phyloP scores from a whole-genome alignment of 192 early-diverging fungal species.

The Entophlyctis luteolus region DNA sequence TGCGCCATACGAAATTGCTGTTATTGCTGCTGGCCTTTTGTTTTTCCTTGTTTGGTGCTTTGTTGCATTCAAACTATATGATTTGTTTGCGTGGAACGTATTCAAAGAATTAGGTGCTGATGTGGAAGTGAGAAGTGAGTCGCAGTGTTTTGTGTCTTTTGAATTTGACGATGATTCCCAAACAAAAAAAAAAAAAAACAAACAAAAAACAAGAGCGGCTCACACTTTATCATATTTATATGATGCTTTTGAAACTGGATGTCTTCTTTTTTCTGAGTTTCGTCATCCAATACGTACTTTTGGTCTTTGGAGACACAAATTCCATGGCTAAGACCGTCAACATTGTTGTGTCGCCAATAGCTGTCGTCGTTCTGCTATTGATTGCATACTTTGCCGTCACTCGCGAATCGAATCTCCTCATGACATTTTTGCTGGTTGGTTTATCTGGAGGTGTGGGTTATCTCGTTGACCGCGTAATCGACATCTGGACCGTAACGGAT shows the following conservation, averaged over 20 bases:
- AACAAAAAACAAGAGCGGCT: constrained; percentile 43
- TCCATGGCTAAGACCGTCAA: constrained; percentile 3
- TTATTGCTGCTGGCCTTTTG: constrained; percentile 32
- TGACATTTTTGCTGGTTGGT: constrained; percentile 57
- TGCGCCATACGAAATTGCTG: constrained; percentile 25
- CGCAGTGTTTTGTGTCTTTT: too few species aligned
- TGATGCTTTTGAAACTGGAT: constrained; percentile 76
- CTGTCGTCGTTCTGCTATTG: constrained; percentile 58
- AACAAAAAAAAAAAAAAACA: too few species aligned
- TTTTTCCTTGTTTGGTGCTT: constrained; percentile 44
- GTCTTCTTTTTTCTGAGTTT: constrained; percentile 79
- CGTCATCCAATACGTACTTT: constrained; percentile 61
- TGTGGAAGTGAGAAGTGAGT: constrained; percentile 46
- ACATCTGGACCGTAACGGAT: constrained; percentile 50
- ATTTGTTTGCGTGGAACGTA: constrained; percentile 56
- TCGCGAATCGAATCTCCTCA: constrained; percentile 58
- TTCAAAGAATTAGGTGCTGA: constrained; percentile 60
- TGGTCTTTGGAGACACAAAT: constrained; percentile 46
- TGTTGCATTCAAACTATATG: constrained; percentile 42
- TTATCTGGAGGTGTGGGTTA: constrained; percentile 63
- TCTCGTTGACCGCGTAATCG: constrained; percentile 62
- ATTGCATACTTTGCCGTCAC: constrained; percentile 62
- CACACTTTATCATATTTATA: constrained; percentile 69
- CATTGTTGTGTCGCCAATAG: constrained; percentile 44
- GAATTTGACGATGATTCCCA: too few species aligned